Evolutionary conservation across 2,329 filamentous ascomycete genomes (phyloP), one percentile per base, ranked within the genome.

Genomic region (Verticillium tricorpus): DNA sequence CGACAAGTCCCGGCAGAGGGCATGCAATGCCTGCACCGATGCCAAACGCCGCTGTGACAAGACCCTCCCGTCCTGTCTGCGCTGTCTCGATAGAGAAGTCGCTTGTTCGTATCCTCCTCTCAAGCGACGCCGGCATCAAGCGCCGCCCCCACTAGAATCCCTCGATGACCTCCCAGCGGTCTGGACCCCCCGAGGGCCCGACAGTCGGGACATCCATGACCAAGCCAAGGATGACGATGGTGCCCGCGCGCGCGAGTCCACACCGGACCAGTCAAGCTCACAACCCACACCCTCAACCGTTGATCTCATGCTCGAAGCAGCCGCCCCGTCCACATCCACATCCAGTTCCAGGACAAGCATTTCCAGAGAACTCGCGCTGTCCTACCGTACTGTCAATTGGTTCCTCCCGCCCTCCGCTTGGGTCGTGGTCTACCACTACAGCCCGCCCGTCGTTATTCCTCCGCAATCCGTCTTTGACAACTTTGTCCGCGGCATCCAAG

Each of bases 21-120:
- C 62, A 3, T 63, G 62, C 5, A 57, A 58, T 8, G 39, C 62
- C 14, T 63, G 62, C 12, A 60, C 56, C 3, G 58, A 59, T 19
- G 57, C 57, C 28, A 63, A 62, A n/a, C 25, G 62, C 15, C 62
- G 60, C 2, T 64, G 62, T 35, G 62, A 64, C 35, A 56, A 37
- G 9, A 40, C 39, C 14, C 58, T 62, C 7, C 62, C 62, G 3
- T 34, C 57, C 17, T 64, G 62, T 25, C 45, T 56, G 17, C 54
- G 62, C 6, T 62, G 62, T 14, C 55, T 60, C 12, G 60, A 64
- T 28, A 50, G 60, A n/a, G 58, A 61, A 2, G 56, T 60, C 28
- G 22, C 55, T 5, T 64, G 62, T 35, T 28, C 40, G 11, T 64
- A 62, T 37, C 39, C 61, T 25, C 45, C 45, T 11, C 19, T 22